A percentile compares a stretch with the other conserved stretches of the same genome.
phyloP scores from a whole-genome alignment of 208 protist genomes.

The Hexamita inflata region DNA sequence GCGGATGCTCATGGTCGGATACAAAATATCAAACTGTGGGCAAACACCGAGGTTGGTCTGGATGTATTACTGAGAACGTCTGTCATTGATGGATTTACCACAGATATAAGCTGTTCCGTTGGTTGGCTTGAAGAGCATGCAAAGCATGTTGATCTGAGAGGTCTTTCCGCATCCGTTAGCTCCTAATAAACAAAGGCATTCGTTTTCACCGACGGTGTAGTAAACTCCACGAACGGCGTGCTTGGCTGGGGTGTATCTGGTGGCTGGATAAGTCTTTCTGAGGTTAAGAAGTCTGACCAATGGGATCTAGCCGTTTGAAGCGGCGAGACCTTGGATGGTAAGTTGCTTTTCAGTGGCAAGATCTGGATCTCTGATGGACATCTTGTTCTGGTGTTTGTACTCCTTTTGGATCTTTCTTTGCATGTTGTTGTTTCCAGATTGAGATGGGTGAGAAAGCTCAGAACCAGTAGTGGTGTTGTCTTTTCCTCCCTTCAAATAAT shows the following conservation, averaged over 20 bases:
- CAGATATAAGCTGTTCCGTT: neutral
- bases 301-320: neutral
- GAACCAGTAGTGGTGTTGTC: neutral
- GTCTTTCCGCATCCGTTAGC: conserved; percentile 28
- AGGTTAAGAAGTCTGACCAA: neutral
- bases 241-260: neutral
- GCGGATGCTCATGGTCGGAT: conserved; percentile 65
- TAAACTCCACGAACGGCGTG: conserved; percentile 27
- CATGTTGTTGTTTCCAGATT: neutral
- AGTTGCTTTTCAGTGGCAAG: neutral
- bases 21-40: conserved; percentile 75
- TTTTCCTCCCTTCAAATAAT: neutral
- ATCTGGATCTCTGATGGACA: no score
- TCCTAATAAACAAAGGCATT: neutral
- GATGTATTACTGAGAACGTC: conserved; percentile 28
- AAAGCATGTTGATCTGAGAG: neutral
- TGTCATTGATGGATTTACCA: conserved; percentile 6
- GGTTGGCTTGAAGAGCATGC: neutral
- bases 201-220: neutral
- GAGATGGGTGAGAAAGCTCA: neutral
- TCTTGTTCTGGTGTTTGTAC: no score
- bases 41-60: conserved; percentile 65
- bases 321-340: neutral
- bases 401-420: no score
- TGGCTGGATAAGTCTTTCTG: conserved; percentile 7